Evolutionary conservation across 257 asterid species (phyloP), one percentile per base, ranked within the genome.

Genomic region (Solanum tarapatanum): DNA sequence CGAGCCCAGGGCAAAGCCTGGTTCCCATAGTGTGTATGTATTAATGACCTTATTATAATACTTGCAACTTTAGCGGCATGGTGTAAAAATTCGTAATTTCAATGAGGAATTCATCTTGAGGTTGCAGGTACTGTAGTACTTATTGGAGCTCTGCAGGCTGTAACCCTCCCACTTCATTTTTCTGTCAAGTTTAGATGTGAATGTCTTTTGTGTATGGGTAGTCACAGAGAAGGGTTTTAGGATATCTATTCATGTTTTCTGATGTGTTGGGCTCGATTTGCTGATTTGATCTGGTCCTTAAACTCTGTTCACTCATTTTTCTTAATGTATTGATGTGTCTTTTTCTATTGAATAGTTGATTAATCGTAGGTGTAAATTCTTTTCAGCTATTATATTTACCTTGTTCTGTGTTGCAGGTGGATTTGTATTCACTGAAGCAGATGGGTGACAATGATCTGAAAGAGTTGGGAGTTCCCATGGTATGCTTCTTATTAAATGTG

Each of bases 381-480:
- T 82, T 17, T 28, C 69, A 48, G 85, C 85, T 48, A 45, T 82
- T 82, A 82, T 82, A 17, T 48, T 48, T 82, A 48, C 69, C 69
- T 82, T 48, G 85, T 16, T 9, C 43, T 82, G 85, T 82, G 85
- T 24, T 86, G 88, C 95, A 97, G 99, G 99, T 97, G 88, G 99
- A 97, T 91, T 92, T 97, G 98, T 91, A 92, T 89, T 91, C 98
- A 39, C 89, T 97, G 96, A 96, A 90, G 92, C 98, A 96, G 90
- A 96, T 95, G 99, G 88, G 95, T 48, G 99, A 96, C 91, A 87
- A 87, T 85, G 99, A 97, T 90, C 98, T 96, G 86, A 95, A 95
- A 90, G 98, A 93, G 90, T 82, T 96, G 92, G 99, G 99, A 82
- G 90, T 97, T 88, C 99, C 99, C 68, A 94, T 95, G 99, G 99